Conservation (phyloP, 495 filamentous ascomycete genomes). For the Neurospora discreta region DNA sequence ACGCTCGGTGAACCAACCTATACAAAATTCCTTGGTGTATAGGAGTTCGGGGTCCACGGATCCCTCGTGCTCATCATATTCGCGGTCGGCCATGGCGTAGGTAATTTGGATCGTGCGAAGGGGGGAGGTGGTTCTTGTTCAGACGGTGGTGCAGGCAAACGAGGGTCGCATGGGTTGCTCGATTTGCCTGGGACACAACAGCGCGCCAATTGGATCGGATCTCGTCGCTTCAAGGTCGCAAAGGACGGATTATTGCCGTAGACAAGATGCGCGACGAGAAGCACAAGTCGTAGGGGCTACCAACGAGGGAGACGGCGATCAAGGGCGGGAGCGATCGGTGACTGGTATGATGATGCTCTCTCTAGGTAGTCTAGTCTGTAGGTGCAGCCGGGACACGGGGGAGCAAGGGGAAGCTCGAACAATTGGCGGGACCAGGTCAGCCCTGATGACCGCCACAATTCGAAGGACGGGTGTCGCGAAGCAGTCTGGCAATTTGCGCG, state of each 20-base stretch:
- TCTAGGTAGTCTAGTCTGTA: not conserved
- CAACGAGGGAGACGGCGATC: not conserved
- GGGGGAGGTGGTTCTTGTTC: not conserved
- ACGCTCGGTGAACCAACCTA: conserved; percentile 48
- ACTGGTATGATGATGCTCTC: not conserved
- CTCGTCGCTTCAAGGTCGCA: not conserved
- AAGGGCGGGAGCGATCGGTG: not conserved
- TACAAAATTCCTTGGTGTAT: conserved; percentile 89
- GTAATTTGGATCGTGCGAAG: not conserved
- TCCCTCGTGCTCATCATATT: conserved; percentile 32
- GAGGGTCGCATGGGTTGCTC: not conserved
- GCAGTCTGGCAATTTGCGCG: not conserved
- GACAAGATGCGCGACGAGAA: not conserved
- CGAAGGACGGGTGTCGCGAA: not conserved
- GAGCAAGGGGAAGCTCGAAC: not conserved
- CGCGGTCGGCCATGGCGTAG: conserved; percentile 29
- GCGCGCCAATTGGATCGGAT: not conserved
- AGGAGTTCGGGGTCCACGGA: conserved; percentile 70
- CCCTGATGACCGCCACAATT: not conserved
- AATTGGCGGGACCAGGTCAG: not conserved
- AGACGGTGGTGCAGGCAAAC: not conserved
- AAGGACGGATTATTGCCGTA: not conserved
- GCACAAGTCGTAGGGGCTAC: not conserved
- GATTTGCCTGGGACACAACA: not conserved
- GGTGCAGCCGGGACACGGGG: not conserved